Evolutionary conservation across 2,329 filamentous ascomycete genomes (phyloP), one percentile per base, ranked within the genome.

Genomic region (Metarhizium rileyi): DNA sequence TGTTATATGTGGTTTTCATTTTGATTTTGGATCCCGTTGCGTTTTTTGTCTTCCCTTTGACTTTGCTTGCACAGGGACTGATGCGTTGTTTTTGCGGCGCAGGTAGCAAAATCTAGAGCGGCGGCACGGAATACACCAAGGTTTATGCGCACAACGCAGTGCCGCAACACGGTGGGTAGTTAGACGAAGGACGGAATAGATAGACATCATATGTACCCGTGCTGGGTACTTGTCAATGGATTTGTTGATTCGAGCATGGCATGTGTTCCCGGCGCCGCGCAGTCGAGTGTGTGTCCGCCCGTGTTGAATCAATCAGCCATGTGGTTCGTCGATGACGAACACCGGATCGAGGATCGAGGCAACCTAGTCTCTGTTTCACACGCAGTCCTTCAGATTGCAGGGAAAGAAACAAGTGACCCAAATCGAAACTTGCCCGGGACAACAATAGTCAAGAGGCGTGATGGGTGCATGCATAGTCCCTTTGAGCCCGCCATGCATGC

Each of bases 21-120:
- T 10, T 38, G 6, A n/a, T 8, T 38, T 38, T 18, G 16, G 25
- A 42, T 42, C n/a, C 8, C n/a, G 33, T 10, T n/a, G 16, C 10
- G 10, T 14, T 42, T 14, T 42, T 23, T 4, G 12, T 42, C 8
- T 14, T 14, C 22, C 18, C 36, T 40, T 40, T 40, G 5, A 7
- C 18, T 6, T 40, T 12, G 18, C 12, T 6, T 38, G 10, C 25
- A 12, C 38, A 42, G 22, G 38, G 22, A 9, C 38, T 42, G 38
- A 42, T 42, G 20, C 38, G 16, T 25, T 42, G 20, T 42, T 42
- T 22, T 25, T 12, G 20, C 44, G 44, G 44, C 44, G 44, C 44
- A 46, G 44, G 44, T 46, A 36, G 44, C 44, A 46, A 46, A 46
- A 46, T 46, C 28, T 46, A 46, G 44, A 16, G 12, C 25, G n/a